Evolutionary conservation across 257 asterid species (phyloP), one percentile per base, ranked within the genome.

Genomic region (Cinchona pubescens): DNA sequence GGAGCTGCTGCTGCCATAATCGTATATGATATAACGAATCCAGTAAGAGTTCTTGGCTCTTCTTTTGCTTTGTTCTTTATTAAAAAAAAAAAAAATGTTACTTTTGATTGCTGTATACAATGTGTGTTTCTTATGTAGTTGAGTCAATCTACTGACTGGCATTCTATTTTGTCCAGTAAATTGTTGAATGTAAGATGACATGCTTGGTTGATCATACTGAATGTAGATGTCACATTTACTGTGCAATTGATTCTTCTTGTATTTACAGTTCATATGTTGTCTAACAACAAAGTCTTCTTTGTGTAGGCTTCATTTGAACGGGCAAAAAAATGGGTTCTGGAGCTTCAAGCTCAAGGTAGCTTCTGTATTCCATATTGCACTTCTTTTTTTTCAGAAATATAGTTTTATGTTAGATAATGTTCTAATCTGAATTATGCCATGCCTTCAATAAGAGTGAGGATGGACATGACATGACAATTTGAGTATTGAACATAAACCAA

Each of bases 1-100:
- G 97, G 96, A 71, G 97, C 97, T 79, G 96, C 97, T 29, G 97
- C 96, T 2, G 97, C 97, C 63, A 79, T 92, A 51, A 85, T 92
- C 35, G 97, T 92, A 62, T 92, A 85, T 40, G 97, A 92, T 75
- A 88, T 92, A 66, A 88, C 97, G 37, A 90, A 91, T 79, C 88
- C 83, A 75, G 97, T 91, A 79, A 83, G 85, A 75, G 29, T n/a
- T 40, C 14, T 0, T 23, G 8, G 7, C 4, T 23, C 27, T 58
- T 67, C 59, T 58, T 25, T 10, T 62, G 27, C 55, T 21, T 65
- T 35, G 9, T n/a, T 25, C 1, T 34, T 25, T 2, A 40, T 12
- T 69, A 32, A 30, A 46, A 35, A 69, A 42, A 16, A 68, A 32
- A 59, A 6, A 23, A 21, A 2, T 35, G 1, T 19, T 8, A 49